Evolutionary conservation across 2,329 filamentous ascomycete species (phyloP), one percentile per base, ranked within the genome.

Genomic region (Nemania abortiva): DNA sequence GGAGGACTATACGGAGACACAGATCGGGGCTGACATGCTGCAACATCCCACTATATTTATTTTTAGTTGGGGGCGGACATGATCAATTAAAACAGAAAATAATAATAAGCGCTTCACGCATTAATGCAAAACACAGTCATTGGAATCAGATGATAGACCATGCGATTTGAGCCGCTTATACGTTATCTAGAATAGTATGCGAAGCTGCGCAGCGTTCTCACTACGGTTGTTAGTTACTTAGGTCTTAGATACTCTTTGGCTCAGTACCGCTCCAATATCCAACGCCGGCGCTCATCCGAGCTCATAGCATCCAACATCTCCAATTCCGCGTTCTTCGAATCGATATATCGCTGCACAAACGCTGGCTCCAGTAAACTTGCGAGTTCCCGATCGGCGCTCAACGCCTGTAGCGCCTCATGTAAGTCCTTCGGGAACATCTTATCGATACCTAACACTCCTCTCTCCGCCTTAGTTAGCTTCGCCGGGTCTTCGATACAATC

Each of bases 301-400:
- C 42, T 45, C 86, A 92, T 88, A 1, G 76, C 74, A 9, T 77
- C 79, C 67, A 90, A 74, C 73, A 88, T 80, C 22, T 80, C 79
- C 71, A 84, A 76, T 81, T 93, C 91, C 2, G 81, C 84, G 67
- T 81, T 81, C 81, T 93, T 93, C 70, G 91, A 82, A 0, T 77
- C 77, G 1, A 86, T 47, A 74, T 91, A 93, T 53, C 86, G 82
- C 42, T 83, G 77, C 6, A 92, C 85, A n/a, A 91, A 74, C 4
- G 83, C 82, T 0, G 76, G 68, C 0, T 85, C 84, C 60, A 93
- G 67, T 42, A 84, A 70, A 18, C 79, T 79, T 0, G 70, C 77
- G 68, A 93, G 58, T 49, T 78, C 80, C 2, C 74, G 73, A 68
- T 91, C 88, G 2, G 81, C 84, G 2, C 74, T 72, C 18, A 93